phyloP scores from a whole-genome alignment of 2,329 filamentous ascomycete genomes.

The Sarocladium brachiariae region DNA sequence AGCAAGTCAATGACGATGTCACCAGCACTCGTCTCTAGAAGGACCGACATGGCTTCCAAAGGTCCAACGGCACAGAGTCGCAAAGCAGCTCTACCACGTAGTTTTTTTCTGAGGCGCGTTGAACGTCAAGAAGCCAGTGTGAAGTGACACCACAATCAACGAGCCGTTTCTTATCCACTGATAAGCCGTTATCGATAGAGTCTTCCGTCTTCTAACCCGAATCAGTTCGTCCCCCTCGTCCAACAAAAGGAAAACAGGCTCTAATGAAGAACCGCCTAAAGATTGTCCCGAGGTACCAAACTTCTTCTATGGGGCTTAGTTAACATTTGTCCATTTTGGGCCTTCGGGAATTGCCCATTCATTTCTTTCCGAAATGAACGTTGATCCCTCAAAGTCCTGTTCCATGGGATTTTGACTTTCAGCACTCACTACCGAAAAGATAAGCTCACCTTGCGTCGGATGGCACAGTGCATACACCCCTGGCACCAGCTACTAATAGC shows the following conservation, averaged over 20 bases:
- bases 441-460: not conserved
- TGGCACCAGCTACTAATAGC: too few relatives aligned
- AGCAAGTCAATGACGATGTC: conserved; percentile 94
- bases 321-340: too few relatives aligned
- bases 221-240: too few relatives aligned
- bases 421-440: not conserved
- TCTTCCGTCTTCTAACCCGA: not conserved
- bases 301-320: too few relatives aligned
- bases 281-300: too few relatives aligned
- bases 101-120: not conserved
- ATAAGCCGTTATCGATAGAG: conserved; percentile 8
- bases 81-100: not conserved
- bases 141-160: conserved; percentile 6
- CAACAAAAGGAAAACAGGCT: not conserved
- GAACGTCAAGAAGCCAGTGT: not conserved
- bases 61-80: not conserved
- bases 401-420: too few relatives aligned
- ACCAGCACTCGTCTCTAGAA: conserved; percentile 86
- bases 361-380: not conserved
- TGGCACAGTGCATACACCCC: too few relatives aligned
- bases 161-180: conserved; percentile 6
- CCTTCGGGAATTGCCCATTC: too few relatives aligned
- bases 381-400: not conserved
- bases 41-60: conserved; percentile 65
- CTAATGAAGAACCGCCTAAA: too few relatives aligned